Base-by-base conservation (phyloP, 129 eudicot genomes). In the Flaveria ramosissima region DNA sequence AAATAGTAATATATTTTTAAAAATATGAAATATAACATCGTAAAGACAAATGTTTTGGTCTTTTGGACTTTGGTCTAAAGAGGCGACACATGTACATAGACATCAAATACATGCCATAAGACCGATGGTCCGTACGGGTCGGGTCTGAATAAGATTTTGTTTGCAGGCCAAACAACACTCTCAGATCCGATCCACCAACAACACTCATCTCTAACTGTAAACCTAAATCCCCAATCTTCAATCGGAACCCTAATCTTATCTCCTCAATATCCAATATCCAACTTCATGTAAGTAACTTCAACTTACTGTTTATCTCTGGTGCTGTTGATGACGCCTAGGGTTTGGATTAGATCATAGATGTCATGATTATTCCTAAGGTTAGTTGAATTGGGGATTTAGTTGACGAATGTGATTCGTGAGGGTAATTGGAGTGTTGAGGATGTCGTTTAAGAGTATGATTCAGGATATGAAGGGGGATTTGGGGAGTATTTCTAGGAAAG, bases 401-500 rank as follows among this genome's bases (percentile, higher is more conserved):
- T 24, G 14, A 60, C 15, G 45, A 27, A 30, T 13, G 72, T 32
- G 61, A n/a, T 75, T 69, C 60, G 6, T 30, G 12, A 68, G 77
- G 63, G 15, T 60, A 1, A 55, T 60, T 75, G 63, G 57, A 1
- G 27, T 27, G 1, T 62, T 14, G 68, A 70, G 72, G 59, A 88
- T 88, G 98, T 89, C 96, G 19, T 85, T 90, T 24, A 93, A 82
- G 87, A 89, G 97, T 82, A 90, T 93, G 72, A 12, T 92, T 78
- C 94, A 90, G 78, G 96, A 92, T 57, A 86, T 93, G 95, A 93
- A 80, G 89, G 95, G 85, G 20, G 98, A 93, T 51, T 75, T 93
- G 47, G 98, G 95, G 72, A 90, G 95, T 53, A 86, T 90, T 43
- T 90, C 96, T 6, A 82, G 89, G 23, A 93, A 84, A 88, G 98